Evolutionary conservation across 495 filamentous ascomycete genomes (phyloP).

Genomic region (Penicillium chermesinum): DNA sequence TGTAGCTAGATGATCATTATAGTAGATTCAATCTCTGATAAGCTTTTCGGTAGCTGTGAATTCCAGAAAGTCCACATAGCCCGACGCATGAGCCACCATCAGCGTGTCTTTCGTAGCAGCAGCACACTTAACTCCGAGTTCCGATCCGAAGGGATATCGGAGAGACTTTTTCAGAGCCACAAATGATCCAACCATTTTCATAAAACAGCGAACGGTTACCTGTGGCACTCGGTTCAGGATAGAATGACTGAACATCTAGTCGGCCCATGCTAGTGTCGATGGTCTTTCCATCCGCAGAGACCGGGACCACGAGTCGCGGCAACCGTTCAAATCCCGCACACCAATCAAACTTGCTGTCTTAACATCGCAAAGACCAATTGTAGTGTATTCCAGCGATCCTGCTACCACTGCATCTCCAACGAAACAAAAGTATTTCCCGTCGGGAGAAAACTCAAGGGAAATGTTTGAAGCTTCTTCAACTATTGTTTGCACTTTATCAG

Average conservation of each 20-base stretch:
- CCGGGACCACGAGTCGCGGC: not conserved
- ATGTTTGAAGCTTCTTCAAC: not conserved
- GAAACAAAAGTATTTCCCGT: not conserved
- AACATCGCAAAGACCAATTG: not conserved
- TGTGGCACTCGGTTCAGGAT: not conserved
- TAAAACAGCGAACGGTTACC: not conserved
- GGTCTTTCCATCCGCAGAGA: not conserved
- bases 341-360: not conserved
- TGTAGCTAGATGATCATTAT: no score
- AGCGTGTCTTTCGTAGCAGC: not conserved
- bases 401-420: not conserved
- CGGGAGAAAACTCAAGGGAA: not conserved
- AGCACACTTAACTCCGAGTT: constrained; percentile 2
- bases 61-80: not conserved
- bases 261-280: not conserved
- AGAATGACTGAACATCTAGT: not conserved
- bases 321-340: not conserved
- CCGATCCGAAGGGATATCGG: not conserved
- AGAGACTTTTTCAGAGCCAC: not conserved
- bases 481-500: not conserved
- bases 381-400: no score
- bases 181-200: not conserved
- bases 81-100: not conserved
- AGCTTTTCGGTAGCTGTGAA: not conserved
- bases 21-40: not conserved